Evolutionary conservation across 2,329 filamentous ascomycete species (phyloP).

Genomic region (Microdochium paspali): DNA sequence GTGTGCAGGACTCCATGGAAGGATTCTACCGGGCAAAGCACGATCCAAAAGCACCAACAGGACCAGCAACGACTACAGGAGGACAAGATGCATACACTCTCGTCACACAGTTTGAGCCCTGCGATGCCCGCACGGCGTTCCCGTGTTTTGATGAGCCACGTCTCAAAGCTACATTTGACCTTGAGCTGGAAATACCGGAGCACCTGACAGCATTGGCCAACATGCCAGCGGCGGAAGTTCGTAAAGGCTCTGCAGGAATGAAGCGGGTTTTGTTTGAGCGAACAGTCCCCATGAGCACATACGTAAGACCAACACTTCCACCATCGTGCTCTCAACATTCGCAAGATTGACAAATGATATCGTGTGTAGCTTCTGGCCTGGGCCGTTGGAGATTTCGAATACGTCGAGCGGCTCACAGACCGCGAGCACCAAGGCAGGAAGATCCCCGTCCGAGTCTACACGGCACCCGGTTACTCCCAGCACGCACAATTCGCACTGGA

Average conservation of each 20-base stretch:
- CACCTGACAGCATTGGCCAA: constrained; percentile 87
- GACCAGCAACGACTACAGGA: constrained; percentile 69
- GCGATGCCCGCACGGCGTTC: constrained; percentile 88
- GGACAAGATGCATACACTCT: constrained; percentile 64
- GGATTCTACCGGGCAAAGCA: constrained; percentile 94
- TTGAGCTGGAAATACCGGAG: constrained; percentile 82
- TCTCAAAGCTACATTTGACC: constrained; percentile 91
- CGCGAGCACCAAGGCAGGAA: constrained; percentile 85
- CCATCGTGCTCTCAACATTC: no score
- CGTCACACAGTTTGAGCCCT: constrained; percentile 96
- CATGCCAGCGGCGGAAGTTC: constrained; percentile 72
- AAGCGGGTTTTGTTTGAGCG: constrained; percentile 71
- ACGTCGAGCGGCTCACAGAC: constrained; percentile 83
- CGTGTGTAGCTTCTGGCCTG: constrained; percentile 76
- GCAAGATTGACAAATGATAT: no score
- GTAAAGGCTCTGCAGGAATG: constrained; percentile 50
- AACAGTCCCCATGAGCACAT: constrained; percentile 84
- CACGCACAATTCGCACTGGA: constrained; percentile 84
- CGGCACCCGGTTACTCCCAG: constrained; percentile 84
- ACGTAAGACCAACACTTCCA: constrained; percentile 25
- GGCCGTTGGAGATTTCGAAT: constrained; percentile 95
- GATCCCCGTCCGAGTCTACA: constrained; percentile 91
- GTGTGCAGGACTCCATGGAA: constrained; percentile 82
- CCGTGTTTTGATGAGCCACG: constrained; percentile 98
- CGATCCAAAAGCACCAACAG: constrained; percentile 64